Percentiles rank a stretch among this genome's conserved stretches.
Evolutionary conservation across 1,139 yeast genomes (phyloP).

Genomic region (Protomyces lactucae-debilis): DNA sequence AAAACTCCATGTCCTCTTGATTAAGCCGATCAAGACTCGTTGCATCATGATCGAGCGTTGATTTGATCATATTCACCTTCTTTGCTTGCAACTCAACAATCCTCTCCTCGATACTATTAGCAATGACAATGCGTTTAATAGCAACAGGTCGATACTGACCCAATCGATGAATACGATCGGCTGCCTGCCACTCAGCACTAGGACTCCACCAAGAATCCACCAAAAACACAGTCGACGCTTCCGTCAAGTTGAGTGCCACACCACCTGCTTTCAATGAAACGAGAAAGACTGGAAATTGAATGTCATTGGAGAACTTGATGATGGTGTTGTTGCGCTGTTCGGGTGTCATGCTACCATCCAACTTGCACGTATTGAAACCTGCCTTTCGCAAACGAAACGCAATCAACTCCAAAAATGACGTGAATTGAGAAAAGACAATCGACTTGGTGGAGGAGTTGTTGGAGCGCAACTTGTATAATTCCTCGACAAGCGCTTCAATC

Average conservation of each 20-base stretch:
- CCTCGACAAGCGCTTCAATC: conserved; percentile 93
- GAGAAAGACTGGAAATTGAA: conserved; percentile 83
- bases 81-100: conserved; percentile 93
- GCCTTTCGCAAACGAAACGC: conserved; percentile 94
- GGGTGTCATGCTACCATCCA: conserved; percentile 96
- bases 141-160: conserved; percentile 95
- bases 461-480: conserved; percentile 76
- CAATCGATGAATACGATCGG: conserved; percentile 95
- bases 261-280: conserved; percentile 98
- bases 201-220: conserved; percentile 99
- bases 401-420: conserved; percentile 89
- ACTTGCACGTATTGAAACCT: conserved; percentile 86
- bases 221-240: conserved; percentile 91
- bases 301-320: conserved; percentile 83
- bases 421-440: conserved; percentile 93
- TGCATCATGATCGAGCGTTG: conserved; percentile 14
- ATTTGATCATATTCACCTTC: conserved; percentile 87
- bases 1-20: conserved; percentile 15
- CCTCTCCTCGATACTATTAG: conserved; percentile 93
- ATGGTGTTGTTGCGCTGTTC: conserved; percentile 88
- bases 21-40: conserved; percentile 13
- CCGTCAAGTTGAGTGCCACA: conserved; percentile 91
- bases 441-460: conserved; percentile 86
- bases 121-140: conserved; percentile 85
- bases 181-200: conserved; percentile 95